These are phyloP conservation scores for Melaleuca quinquenervia DNA, from an alignment of 345 rosid species.

Conservation along the genomic window DNA sequence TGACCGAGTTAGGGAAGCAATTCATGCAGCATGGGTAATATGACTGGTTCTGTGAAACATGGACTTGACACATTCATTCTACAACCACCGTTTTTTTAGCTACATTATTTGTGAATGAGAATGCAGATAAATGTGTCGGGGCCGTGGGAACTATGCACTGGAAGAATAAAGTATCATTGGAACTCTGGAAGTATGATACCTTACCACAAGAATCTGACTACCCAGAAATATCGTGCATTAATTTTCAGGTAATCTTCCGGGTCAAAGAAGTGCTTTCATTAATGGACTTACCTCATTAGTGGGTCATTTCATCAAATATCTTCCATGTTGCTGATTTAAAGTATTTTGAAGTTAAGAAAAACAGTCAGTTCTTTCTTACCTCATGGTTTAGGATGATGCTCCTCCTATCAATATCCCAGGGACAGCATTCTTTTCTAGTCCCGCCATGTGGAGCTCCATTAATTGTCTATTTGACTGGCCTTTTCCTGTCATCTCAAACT, in stretches of 20 bases:
- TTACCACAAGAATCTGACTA: constrained; percentile 32
- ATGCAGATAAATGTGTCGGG: constrained; percentile 17
- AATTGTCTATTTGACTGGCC: too few species aligned
- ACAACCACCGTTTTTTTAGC: background rate
- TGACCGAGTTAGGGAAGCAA: constrained; percentile 29
- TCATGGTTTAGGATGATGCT: background rate
- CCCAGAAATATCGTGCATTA: constrained; percentile 36
- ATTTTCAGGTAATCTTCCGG: constrained; percentile 31
- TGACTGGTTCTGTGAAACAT: background rate
- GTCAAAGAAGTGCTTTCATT: background rate
- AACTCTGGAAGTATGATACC: constrained; percentile 37
- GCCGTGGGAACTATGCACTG: constrained; percentile 36
- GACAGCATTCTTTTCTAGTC: background rate
- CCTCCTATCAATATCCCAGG: background rate
- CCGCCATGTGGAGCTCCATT: background rate
- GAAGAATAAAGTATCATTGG: constrained; percentile 1
- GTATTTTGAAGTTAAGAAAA: background rate
- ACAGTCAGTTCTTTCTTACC: background rate
- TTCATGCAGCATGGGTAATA: constrained; percentile 37
- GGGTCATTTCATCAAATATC: background rate
- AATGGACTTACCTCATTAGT: background rate
- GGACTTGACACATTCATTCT: background rate
- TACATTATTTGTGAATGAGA: background rate
- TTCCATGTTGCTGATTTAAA: background rate
- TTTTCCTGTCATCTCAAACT: too few species aligned